Percentiles rank a stretch among this genome's conserved stretches.
phyloP scores from a whole-genome alignment of 2,329 filamentous ascomycete genomes.

The Fusarium miscanthi region DNA sequence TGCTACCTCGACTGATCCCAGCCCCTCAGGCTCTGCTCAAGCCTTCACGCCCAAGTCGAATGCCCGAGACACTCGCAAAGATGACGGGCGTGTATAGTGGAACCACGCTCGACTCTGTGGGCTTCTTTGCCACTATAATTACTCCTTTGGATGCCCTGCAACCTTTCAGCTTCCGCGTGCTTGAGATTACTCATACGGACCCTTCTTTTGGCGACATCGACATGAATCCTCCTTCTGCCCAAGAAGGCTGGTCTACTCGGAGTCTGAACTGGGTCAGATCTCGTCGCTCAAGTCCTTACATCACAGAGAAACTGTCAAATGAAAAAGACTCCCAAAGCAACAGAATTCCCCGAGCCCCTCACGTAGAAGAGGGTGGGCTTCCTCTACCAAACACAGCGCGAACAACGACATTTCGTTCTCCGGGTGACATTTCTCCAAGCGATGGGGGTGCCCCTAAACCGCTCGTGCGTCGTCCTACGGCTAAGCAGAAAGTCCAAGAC shows the following conservation, averaged over 20 bases:
- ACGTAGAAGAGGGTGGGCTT: conserved; percentile 21
- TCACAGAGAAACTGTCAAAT: neutral
- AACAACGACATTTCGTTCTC: conserved; percentile 14
- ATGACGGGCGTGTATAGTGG: conserved; percentile 70
- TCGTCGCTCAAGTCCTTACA: neutral
- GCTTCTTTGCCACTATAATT: conserved; percentile 72
- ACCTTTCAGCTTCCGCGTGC: conserved; percentile 60
- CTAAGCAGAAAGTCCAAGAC: conserved; percentile 56
- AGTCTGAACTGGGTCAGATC: conserved; percentile 25
- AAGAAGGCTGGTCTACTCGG: conserved; percentile 17
- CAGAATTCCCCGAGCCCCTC: conserved; percentile 22
- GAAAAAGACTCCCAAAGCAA: neutral
- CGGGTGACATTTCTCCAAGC: neutral
- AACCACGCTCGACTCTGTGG: conserved; percentile 64
- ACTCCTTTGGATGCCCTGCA: conserved; percentile 63
- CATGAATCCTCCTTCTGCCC: conserved; percentile 1
- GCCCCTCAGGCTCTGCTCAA: conserved; percentile 72
- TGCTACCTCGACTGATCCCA: conserved; percentile 69
- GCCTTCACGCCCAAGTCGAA: conserved; percentile 63
- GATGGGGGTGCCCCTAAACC: conserved; percentile 22
- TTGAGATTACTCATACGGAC: conserved; percentile 60
- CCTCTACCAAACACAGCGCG: conserved; percentile 17
- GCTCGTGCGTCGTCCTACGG: conserved; percentile 48
- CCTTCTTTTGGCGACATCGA: conserved; percentile 26
- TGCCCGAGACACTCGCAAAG: conserved; percentile 65